Percentiles rank a stretch among this genome's conserved stretches.
Conservation (phyloP, 2,329 filamentous ascomycete genomes). For the Fonsecaea monophora region DNA sequence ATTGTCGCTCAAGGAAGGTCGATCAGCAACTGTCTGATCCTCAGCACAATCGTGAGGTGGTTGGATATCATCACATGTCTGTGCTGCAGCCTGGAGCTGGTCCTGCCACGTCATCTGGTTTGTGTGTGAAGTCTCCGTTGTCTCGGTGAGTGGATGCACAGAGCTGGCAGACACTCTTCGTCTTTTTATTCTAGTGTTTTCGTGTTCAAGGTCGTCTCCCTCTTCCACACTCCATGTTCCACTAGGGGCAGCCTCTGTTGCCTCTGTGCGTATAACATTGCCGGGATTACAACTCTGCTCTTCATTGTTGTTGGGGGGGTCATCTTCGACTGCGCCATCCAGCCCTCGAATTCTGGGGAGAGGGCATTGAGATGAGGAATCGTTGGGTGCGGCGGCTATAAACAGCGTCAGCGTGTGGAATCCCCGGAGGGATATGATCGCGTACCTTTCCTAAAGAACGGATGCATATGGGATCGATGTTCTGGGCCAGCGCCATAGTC, state of each 20-base stretch:
- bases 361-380: background rate
- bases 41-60: background rate
- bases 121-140: background rate
- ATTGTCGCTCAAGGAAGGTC: background rate
- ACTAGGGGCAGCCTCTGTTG: background rate
- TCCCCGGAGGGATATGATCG: slow-evolving; percentile 17
- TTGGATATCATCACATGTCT: background rate
- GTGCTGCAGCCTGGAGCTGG: slow-evolving; percentile 26
- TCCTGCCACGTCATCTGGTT: slow-evolving; percentile 24
- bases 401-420: slow-evolving; percentile 5
- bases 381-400: slow-evolving; percentile 9
- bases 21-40: background rate
- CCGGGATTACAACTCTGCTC: background rate
- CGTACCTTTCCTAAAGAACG: slow-evolving; percentile 45
- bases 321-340: slow-evolving; percentile 20
- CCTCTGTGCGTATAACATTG: background rate
- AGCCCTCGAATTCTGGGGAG: background rate
- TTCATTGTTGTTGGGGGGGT: background rate
- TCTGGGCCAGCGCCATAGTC: slow-evolving; percentile 28
- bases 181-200: slow-evolving; percentile 34
- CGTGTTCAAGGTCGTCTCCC: slow-evolving; percentile 16
- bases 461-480: slow-evolving; percentile 30
- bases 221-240: slow-evolving; percentile 7
- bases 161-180: slow-evolving; percentile 27
- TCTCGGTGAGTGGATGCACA: background rate